Percentiles rank a stretch among this genome's conserved stretches.
These are phyloP conservation scores for Metschnikowia vanudenii DNA, from an alignment of 805 yeast species.

Conservation along the genomic window DNA sequence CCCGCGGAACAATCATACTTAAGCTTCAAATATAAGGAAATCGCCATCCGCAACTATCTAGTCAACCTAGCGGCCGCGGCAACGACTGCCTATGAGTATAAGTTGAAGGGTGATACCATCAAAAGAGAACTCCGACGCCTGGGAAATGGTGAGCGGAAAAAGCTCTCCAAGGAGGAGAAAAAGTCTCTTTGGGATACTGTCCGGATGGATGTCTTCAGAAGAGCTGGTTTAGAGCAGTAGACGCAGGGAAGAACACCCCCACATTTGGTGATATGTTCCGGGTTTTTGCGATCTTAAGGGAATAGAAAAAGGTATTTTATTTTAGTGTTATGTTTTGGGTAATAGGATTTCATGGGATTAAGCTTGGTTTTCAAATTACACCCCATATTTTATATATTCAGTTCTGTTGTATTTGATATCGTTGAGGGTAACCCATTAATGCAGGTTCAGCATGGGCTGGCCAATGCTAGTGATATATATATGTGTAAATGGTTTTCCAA, in stretches of 20 bases:
- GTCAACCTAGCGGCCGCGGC: conserved; percentile 56
- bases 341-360: too few relatives aligned
- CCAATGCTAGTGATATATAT: too few relatives aligned
- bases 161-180: conserved; percentile 41
- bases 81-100: conserved; percentile 51
- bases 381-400: too few relatives aligned
- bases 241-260: neutral
- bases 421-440: too few relatives aligned
- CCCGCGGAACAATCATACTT: conserved; percentile 31
- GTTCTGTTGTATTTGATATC: too few relatives aligned
- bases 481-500: too few relatives aligned
- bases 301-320: too few relatives aligned
- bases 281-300: too few relatives aligned
- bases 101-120: conserved; percentile 36
- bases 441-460: too few relatives aligned
- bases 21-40: conserved; percentile 39
- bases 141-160: conserved; percentile 24
- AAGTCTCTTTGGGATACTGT: conserved; percentile 49
- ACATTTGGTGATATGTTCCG: neutral
- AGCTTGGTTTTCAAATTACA: too few relatives aligned
- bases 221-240: conserved; percentile 43
- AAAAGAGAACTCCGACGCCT: conserved; percentile 26
- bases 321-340: too few relatives aligned
- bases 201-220: conserved; percentile 49
- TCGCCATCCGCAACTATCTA: conserved; percentile 49